Evolutionary conservation across 2,329 filamentous ascomycete species (phyloP), one percentile per base, ranked within the genome.

Genomic region (Aspergillus eucalypticola): DNA sequence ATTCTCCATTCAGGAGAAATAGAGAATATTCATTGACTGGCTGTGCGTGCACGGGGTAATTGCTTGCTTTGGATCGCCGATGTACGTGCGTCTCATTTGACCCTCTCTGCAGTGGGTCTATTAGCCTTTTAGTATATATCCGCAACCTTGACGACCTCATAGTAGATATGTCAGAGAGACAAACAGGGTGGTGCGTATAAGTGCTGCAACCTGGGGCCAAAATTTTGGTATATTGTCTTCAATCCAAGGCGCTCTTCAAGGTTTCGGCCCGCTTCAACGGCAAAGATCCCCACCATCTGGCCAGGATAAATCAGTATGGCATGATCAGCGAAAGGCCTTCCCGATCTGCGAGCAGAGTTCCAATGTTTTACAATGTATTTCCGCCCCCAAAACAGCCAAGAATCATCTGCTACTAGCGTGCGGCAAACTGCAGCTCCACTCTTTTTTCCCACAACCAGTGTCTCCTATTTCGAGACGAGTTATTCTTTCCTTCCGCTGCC

Each of bases 231-330:
- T 6, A 10, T 19, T 19, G 17, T n/a, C 27, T 19, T 6, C 25
- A 8, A 25, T 38, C n/a, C 17, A 53, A 25, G 41, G 54, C 46
- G 11, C 41, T 15, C 11, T 50, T 15, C 32, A 29, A 51, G 42
- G 54, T 56, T 50, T 56, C 54, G 42, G 54, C 44, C 54, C 54
- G 32, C 54, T 15, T 57, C 44, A 51, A 49, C 54, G 54, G 42
- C 54, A 39, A 56, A 42, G 46, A 27, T 39, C 54, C 32, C 54
- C 29, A 51, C 54, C 51, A 41, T 21, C 27, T 23, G 55, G 21
- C 55, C 32, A 11, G 32, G 10, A 35, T 35, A n/a, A n/a, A n/a
- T 35, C 32, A 35, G 32, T 1, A 35, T 35, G 6, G 32, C 32
- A 35, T 35, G 11, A 13, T 13, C 11, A 15, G 10, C 32, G 32